phyloP scores from a whole-genome alignment of 208 protist species.

The Sergeia podlipaevii region DNA sequence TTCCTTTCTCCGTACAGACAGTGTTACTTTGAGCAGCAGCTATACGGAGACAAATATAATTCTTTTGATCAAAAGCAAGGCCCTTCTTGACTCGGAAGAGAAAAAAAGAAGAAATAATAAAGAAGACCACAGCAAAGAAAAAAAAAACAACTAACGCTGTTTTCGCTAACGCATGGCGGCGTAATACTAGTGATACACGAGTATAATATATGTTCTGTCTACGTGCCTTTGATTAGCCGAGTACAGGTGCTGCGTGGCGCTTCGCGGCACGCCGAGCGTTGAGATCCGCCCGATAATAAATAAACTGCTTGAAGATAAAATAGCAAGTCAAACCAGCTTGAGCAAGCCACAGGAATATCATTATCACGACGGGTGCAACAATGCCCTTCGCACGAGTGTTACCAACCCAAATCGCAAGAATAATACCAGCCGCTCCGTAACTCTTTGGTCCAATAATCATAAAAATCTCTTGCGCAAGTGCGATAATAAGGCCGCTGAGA shows the following conservation, averaged over 20 bases:
- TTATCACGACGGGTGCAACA: constrained; percentile 37
- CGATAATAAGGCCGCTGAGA: constrained; percentile 51
- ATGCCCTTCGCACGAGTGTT: constrained; percentile 22
- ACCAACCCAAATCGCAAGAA: constrained; percentile 25
- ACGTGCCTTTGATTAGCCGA: constrained; percentile 6
- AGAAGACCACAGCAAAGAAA: too few relatives aligned
- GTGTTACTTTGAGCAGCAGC: too few relatives aligned
- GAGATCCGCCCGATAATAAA: constrained; percentile 65
- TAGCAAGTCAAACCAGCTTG: constrained; percentile 42
- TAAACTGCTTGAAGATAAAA: constrained; percentile 44
- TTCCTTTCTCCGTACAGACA: too few relatives aligned
- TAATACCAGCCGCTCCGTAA: constrained; percentile 50
- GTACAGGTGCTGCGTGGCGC: constrained; percentile 13
- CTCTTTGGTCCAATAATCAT: constrained; percentile 35
- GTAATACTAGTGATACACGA: too few relatives aligned
- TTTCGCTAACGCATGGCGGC: too few relatives aligned
- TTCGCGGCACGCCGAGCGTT: constrained; percentile 32
- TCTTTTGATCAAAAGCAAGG: too few relatives aligned
- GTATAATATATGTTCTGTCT: too few relatives aligned
- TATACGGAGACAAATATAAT: too few relatives aligned
- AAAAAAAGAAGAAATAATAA: too few relatives aligned
- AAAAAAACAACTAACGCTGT: too few relatives aligned
- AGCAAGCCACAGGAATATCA: constrained; percentile 43
- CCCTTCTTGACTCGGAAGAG: too few relatives aligned
- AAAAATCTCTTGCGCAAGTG: constrained; percentile 46